Conservation (phyloP, 2,329 filamentous ascomycete genomes). For the Aspergillus felis region DNA sequence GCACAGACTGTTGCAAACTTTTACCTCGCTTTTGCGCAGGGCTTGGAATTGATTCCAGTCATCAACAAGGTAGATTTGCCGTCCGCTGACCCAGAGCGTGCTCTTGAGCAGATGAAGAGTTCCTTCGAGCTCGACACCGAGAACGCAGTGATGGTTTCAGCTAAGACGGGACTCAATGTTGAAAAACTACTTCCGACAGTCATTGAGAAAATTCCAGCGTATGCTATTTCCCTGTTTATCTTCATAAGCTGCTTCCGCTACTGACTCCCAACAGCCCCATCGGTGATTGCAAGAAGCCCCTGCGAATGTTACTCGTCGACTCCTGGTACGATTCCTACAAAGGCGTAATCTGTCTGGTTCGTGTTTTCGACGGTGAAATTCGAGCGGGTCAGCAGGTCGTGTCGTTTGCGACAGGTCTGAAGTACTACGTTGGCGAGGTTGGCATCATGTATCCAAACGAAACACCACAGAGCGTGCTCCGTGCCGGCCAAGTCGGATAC, state of each 20-base stretch:
- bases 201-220: conserved; percentile 74
- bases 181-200: conserved; percentile 77
- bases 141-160: conserved; percentile 74
- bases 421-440: conserved; percentile 92
- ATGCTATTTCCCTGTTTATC: conserved; percentile 14
- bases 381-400: conserved; percentile 78
- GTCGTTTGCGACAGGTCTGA: conserved; percentile 81
- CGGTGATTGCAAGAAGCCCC: conserved; percentile 67
- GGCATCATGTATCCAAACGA: conserved; percentile 93
- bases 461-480: conserved; percentile 72
- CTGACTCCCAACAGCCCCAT: conserved; percentile 50
- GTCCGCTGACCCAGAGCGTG: conserved; percentile 80
- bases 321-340: conserved; percentile 98
- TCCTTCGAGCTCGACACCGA: conserved; percentile 83
- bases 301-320: conserved; percentile 86
- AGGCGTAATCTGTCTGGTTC: conserved; percentile 84
- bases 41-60: conserved; percentile 79
- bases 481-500: conserved; percentile 93
- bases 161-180: conserved; percentile 90
- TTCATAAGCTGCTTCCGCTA: neutral
- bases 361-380: conserved; percentile 84
- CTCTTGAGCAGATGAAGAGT: conserved; percentile 77
- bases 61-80: conserved; percentile 96
- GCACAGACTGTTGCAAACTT: conserved; percentile 99
- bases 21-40: conserved; percentile 92